Conservation (phyloP, 202 grass and related monocot species). For the Zizania palustris region DNA sequence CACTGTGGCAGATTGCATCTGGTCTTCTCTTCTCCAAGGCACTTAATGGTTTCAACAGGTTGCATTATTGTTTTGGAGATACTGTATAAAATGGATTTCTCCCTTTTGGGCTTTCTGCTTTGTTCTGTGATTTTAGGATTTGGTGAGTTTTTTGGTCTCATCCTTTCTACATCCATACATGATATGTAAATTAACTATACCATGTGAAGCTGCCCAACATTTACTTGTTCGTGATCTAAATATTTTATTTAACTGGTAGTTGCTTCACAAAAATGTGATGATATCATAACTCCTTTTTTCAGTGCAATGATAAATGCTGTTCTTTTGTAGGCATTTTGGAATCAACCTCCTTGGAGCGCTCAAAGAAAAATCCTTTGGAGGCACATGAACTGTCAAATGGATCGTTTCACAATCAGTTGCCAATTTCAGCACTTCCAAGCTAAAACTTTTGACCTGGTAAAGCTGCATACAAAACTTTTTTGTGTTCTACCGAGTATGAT, state of each 20-base stretch:
- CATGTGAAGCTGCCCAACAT: conserved; percentile 1
- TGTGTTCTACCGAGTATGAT: neutral
- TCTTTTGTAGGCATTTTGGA: conserved; percentile 76
- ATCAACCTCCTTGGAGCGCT: conserved; percentile 78
- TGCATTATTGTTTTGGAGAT: conserved; percentile 90
- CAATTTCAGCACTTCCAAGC: conserved; percentile 70
- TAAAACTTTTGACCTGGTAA: conserved; percentile 39
- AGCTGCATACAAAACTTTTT: neutral
- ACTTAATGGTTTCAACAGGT: conserved; percentile 85
- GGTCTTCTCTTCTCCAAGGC: conserved; percentile 94
- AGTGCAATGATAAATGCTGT: conserved; percentile 11
- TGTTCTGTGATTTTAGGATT: conserved; percentile 83
- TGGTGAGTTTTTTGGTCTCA: conserved; percentile 59
- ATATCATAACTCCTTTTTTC: conserved; percentile 22
- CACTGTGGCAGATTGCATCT: conserved; percentile 75
- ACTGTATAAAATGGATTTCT: conserved; percentile 88
- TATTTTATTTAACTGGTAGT: conserved; percentile 27
- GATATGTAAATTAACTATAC: conserved; percentile 27
- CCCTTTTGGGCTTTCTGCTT: conserved; percentile 75
- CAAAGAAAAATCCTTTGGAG: conserved; percentile 72
- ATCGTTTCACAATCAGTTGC: conserved; percentile 66
- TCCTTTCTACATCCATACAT: conserved; percentile 22
- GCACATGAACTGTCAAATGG: conserved; percentile 65
- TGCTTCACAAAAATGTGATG: neutral
- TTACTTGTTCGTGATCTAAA: conserved; percentile 23